These are phyloP conservation scores for Candida odintsovae DNA, from an alignment of 805 yeast genomes.

Conservation along the genomic window DNA sequence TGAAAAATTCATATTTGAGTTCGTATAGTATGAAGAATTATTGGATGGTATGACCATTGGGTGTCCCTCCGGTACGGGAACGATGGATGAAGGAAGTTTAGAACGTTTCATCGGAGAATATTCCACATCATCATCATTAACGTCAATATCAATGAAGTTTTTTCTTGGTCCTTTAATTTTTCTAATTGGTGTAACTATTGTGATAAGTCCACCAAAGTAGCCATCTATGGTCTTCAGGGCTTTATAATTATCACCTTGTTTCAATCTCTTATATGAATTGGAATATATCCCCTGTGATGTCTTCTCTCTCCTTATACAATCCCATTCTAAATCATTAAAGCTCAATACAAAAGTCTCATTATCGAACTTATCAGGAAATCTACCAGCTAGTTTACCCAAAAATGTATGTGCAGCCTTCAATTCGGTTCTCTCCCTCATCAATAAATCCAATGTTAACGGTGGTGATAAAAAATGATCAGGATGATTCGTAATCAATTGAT, in stretches of 20 bases:
- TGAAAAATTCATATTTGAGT: not conserved
- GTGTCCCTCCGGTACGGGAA: not conserved
- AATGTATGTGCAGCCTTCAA: not conserved
- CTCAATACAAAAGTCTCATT: not conserved
- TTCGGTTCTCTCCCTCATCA: not conserved
- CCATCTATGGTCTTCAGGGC: not conserved
- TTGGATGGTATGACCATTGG: not conserved
- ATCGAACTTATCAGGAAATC: not conserved
- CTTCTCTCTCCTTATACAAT: not conserved
- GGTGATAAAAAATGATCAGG: not conserved
- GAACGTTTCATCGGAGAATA: not conserved
- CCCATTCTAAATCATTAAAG: not conserved
- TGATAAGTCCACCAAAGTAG: not conserved
- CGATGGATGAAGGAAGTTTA: not conserved
- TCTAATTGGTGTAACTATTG: not conserved
- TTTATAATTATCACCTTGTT: not conserved
- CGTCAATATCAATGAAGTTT: not conserved
- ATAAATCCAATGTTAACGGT: not conserved
- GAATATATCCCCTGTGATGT: not conserved
- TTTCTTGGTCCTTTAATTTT: not conserved
- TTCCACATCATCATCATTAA: not conserved
- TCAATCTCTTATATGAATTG: not conserved
- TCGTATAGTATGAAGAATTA: not conserved
- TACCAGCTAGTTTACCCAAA: not conserved
- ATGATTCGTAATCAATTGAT: not conserved